Base-by-base conservation (phyloP, 1,139 yeast species). In the Kluyveromyces sp. region DNA sequence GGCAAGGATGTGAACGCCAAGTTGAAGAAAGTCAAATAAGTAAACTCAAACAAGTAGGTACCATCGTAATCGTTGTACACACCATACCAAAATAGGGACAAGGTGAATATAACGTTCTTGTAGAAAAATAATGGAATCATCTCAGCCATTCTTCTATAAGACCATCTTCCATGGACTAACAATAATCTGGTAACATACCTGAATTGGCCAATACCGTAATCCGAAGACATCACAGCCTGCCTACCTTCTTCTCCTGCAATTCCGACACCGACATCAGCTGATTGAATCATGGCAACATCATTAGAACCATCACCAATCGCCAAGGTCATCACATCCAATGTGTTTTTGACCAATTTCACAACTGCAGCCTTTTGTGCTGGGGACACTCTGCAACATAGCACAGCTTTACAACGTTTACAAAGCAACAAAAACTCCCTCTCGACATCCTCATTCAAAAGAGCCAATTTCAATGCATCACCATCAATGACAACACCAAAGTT, bases 231-330 rank as follows among this genome's bases (percentile, higher is more conserved):
- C 9, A 82, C 97, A 12, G 98, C 98, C 64, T 89, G 97, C 40
- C 97, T 74, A 53, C 98, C 98, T 71, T 92, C 98, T 67, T 87
- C 95, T 63, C 98, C 98, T 39, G 96, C 95, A 56, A 92, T 92
- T 66, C 98, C 98, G 40, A 92, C 94, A 55, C 98, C 98, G 29
- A 92, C 94, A 66, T 92, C 94, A 1, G 98, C 98, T 32, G 95
- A 88, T 63, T 92, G 97, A 54, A 92, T 92, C 98, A 92, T 92
- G 4, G 97, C 95, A 49, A 92, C 98, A 67, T 92, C 98, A 61
- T 92, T 92, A 33, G 97, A 94, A 47, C 98, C 98, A 64, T 92
- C 98, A 51, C 98, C 98, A 63, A 92, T 85, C 1, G 97, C 94
- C 51, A 92, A 70, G 1, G 96, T 84, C 84, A 84, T 84, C 39